Evolutionary conservation across 2,329 filamentous ascomycete species (phyloP).

Genomic region (Talaromyces sp.): DNA sequence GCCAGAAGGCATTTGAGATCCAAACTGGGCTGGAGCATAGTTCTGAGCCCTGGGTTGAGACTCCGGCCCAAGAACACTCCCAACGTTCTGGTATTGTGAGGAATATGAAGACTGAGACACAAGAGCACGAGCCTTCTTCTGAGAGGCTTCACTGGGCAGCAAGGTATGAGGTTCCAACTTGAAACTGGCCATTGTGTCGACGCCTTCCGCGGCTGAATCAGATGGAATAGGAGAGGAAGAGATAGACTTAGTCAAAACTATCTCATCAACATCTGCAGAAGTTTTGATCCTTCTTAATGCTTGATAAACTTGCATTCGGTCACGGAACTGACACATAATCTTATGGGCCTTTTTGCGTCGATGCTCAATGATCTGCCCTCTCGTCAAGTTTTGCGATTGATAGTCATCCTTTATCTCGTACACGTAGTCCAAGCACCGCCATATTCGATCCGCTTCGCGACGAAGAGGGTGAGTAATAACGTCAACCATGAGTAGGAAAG

Average conservation of each 20-base stretch:
- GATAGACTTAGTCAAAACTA: not conserved
- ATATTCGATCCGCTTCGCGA: conserved; percentile 64
- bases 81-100: not conserved
- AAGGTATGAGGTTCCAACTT: conserved; percentile 7
- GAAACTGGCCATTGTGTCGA: conserved; percentile 1
- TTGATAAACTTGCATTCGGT: conserved; percentile 36
- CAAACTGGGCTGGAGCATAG: not conserved
- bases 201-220: not conserved
- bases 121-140: conserved; percentile 6
- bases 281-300: conserved; percentile 30
- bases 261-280: conserved; percentile 27
- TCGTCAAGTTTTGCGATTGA: conserved; percentile 37
- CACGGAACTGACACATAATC: conserved; percentile 62
- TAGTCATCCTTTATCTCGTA: conserved; percentile 58
- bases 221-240: not conserved
- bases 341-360: conserved; percentile 59
- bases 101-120: conserved; percentile 6
- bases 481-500: conserved; percentile 67
- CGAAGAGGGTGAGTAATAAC: conserved; percentile 60
- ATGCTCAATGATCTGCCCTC: conserved; percentile 24
- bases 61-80: not conserved
- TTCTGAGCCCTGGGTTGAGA: not conserved
- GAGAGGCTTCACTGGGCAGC: not conserved
- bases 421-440: conserved; percentile 69
- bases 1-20: not conserved